Evolutionary conservation across 108 stramenopile species (phyloP), one percentile per base, ranked within the genome.

Genomic region (Discostella pseudostelligera): DNA sequence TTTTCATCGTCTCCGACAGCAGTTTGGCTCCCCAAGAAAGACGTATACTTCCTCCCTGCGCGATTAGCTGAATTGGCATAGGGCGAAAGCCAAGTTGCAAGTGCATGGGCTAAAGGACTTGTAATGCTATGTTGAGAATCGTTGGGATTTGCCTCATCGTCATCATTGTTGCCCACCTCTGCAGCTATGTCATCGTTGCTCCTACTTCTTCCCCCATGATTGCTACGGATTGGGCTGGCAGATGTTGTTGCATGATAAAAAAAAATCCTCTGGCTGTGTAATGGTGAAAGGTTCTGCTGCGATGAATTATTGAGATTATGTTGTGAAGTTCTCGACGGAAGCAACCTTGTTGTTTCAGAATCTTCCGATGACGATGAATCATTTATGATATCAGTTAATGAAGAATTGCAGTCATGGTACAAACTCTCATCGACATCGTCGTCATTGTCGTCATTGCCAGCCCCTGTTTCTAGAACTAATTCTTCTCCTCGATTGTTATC

Each of bases 81-180:
- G 2, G 71, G 71, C 2, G 71, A 64, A 53, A 72, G 63, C 71
- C 71, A 72, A 26, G 71, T 72, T n/a, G 63, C 53, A 14, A 72
- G 22, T 17, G 71, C 71, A 3, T 72, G 56, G 26, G 26, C 53
- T 11, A 72, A 47, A n/a, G 63, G 63, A 59, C 70, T 70, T 12
- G 28, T 20, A 13, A 55, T 44, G 13, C 43, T 42, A 8, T 17
- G 9, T 4, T 39, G 13, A 10, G 9, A 0, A 45, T 26, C 7
- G 4, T 56, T 4, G 5, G 12, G 57, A 39, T 3, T 32, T 5
- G 32, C 32, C 32, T 32, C 32, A 32, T 5, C 32, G 5, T 32
- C 4, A 32, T 32, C 32, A 32, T 32, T 5, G 32, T 32, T 32
- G 32, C 32, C 32, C 32, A 32, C 32, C 3, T 4, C 32, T 4